Conservation (phyloP, 352 stramenopile genomes). For the Thraustochytrium aureum region DNA sequence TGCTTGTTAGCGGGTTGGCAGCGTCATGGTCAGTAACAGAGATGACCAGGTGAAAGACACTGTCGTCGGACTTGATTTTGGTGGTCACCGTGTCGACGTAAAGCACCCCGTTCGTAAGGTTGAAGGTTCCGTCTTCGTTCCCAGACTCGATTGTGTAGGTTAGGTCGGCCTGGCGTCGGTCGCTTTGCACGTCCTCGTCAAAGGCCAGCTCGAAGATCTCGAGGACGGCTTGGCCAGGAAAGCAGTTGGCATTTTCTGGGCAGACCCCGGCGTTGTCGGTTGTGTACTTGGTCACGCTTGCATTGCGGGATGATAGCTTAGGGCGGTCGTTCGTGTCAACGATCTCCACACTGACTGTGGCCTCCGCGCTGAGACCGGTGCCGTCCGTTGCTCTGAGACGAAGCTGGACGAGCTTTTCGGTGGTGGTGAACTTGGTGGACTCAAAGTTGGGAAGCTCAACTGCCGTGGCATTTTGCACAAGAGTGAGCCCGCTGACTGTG, state of each 20-base stretch:
- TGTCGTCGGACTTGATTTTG: neutral
- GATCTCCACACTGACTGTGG: slow-evolving; percentile 4
- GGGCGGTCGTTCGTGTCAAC: slow-evolving; percentile 37
- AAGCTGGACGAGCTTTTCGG: neutral
- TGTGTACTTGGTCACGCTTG: slow-evolving; percentile 1
- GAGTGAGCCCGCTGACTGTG: neutral
- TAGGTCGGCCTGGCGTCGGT: neutral
- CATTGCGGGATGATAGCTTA: neutral
- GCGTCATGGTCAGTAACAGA: neutral
- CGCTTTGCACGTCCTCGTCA: slow-evolving; percentile 14
- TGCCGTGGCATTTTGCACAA: neutral
- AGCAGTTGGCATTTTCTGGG: neutral
- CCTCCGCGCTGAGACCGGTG: slow-evolving; percentile 2
- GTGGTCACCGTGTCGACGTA: neutral
- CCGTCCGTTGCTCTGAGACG: neutral
- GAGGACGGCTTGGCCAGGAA: neutral
- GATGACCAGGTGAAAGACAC: neutral
- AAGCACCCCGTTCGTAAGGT: slow-evolving; percentile 20
- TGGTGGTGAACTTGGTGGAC: slow-evolving; percentile 18
- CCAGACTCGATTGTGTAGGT: slow-evolving; percentile 25
- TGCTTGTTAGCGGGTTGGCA: neutral
- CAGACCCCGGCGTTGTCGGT: neutral
- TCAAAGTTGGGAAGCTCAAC: slow-evolving; percentile 21
- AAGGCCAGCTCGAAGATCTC: slow-evolving; percentile 24
- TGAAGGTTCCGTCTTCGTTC: slow-evolving; percentile 35